Evolutionary conservation across 768 basidiomycete species (phyloP).

Genomic region (Tricholoma terreum): DNA sequence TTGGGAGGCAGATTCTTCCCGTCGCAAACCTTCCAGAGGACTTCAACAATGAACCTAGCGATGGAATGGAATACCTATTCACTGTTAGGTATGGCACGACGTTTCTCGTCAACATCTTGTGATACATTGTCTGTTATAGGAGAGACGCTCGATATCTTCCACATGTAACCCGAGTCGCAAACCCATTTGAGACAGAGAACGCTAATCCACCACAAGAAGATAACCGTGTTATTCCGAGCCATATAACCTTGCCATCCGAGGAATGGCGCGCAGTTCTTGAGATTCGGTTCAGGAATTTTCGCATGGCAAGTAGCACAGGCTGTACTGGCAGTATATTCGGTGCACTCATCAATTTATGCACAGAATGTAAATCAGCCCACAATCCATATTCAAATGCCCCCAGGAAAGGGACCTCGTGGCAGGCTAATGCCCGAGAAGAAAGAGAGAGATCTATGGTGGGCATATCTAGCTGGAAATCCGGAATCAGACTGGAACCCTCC

Average conservation of each 20-base stretch:
- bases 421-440: conserved; percentile 64
- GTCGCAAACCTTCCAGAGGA: conserved; percentile 76
- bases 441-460: conserved; percentile 80
- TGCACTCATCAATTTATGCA: neutral
- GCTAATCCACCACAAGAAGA: conserved; percentile 14
- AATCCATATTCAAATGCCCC: conserved; percentile 39
- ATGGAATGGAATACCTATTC: conserved; percentile 81
- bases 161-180: conserved; percentile 57
- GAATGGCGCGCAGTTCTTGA: conserved; percentile 65
- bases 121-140: conserved; percentile 33
- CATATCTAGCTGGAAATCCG: conserved; percentile 67
- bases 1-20: conserved; percentile 72
- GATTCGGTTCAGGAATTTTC: conserved; percentile 60
- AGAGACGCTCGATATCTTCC: conserved; percentile 71
- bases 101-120: neutral
- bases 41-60: conserved; percentile 61
- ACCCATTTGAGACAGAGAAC: conserved; percentile 58
- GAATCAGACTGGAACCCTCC: conserved; percentile 63
- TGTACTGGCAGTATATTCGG: neutral
- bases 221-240: conserved; percentile 20
- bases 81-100: conserved; percentile 58
- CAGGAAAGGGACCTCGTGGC: conserved; percentile 20
- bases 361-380: conserved; percentile 71
- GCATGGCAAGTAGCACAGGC: conserved; percentile 42
- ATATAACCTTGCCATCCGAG: conserved; percentile 52